phyloP scores from a whole-genome alignment of 2,329 filamentous ascomycete species.

The Colletotrichum costaricense region DNA sequence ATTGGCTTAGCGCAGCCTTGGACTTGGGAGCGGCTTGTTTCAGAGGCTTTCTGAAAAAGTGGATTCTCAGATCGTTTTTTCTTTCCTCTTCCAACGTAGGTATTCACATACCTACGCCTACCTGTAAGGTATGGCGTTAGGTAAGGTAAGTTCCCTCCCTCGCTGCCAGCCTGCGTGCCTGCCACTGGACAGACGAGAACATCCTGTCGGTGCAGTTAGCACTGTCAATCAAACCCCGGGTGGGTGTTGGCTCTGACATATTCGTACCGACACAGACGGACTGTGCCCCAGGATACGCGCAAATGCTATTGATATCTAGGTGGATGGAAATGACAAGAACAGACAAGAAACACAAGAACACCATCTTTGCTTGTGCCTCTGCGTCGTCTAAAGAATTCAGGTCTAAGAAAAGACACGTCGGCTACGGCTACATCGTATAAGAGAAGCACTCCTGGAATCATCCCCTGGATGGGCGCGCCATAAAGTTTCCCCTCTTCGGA shows the following conservation, averaged over 20 bases:
- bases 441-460: background rate
- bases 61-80: background rate
- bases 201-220: background rate
- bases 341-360: background rate
- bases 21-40: conserved; percentile 30
- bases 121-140: too few relatives aligned
- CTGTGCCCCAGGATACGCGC: background rate
- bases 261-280: too few relatives aligned
- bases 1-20: background rate
- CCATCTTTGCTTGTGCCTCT: too few relatives aligned
- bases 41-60: conserved; percentile 7
- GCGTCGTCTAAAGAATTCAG: background rate
- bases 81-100: background rate
- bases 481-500: background rate
- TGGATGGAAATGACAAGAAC: background rate
- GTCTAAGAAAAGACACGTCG: background rate
- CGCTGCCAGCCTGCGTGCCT: too few relatives aligned
- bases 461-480: background rate
- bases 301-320: background rate
- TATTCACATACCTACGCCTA: too few relatives aligned
- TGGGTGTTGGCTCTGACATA: too few relatives aligned
- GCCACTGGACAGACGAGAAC: background rate
- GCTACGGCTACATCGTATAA: background rate
- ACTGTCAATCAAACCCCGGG: too few relatives aligned
- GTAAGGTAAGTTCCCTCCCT: too few relatives aligned